Evolutionary conservation across 805 yeast genomes (phyloP), one percentile per base, ranked within the genome.

Genomic region (Nakazawaea anatomiae): DNA sequence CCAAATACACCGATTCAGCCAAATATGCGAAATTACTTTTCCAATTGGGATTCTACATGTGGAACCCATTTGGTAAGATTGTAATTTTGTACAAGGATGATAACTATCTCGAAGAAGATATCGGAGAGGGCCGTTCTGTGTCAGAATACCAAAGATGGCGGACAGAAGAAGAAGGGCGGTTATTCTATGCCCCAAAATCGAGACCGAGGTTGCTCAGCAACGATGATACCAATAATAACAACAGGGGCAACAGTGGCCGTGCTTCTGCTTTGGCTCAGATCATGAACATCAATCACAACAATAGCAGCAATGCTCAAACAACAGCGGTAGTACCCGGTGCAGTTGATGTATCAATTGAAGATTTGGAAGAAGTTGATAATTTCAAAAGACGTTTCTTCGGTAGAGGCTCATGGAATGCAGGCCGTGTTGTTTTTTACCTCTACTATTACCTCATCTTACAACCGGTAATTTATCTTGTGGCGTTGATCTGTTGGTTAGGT

Each of bases 71-170:
- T 72, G 98, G 98, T 4, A 89, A 85, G 59, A 83, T 89, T 58
- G 94, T 94, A 4, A 79, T 89, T 52, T 72, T 92, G 55, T 77
- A 76, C 53, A 82, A 82, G 54, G 97, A 89, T 59, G 83, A 87
- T 53, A 84, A 86, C 58, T 94, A 92, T 64, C 68, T 88, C 43
- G 76, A 78, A 42, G 98, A 92, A 66, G 99, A 92, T 65, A 87
- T 83, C 44, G 82, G 90, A 58, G 95, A 88, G 60, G 98, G 98
- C 18, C 78, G 92, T 35, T 79, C 91, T 5, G 73, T 89, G 7
- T 82, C 84, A 18, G 97, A 91, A 65, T 94, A 89, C 62, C 84
- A 86, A 56, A 75, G 84, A 54, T 92, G 99, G 99, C 85, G 95
- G 62, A 75, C 83, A 5, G 86, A 87, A 54, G 83, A 82, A 54